Evolutionary conservation across 1,139 yeast species (phyloP).

Genomic region (Yamadazyma membranifaciens): DNA sequence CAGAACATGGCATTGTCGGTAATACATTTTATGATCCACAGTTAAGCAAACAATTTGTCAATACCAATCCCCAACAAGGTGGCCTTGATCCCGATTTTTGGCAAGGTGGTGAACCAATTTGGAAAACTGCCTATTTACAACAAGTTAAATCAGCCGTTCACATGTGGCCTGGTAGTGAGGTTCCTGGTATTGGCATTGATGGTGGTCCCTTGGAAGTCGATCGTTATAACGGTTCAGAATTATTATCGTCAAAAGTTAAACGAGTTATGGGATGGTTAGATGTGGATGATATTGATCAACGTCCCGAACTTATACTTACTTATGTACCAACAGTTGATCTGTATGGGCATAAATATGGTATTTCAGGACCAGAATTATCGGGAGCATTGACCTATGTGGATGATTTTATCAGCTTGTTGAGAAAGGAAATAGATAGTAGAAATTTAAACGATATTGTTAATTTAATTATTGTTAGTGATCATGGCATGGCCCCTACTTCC

Average conservation of each 20-base stretch:
- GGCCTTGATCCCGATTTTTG: constrained; percentile 65
- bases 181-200: constrained; percentile 43
- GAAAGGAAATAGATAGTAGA: constrained; percentile 48
- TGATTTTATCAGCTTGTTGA: constrained; percentile 50
- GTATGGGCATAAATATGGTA: constrained; percentile 71
- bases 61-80: constrained; percentile 58
- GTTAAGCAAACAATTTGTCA: constrained; percentile 55
- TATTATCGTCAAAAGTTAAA: constrained; percentile 53
- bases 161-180: constrained; percentile 97
- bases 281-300: constrained; percentile 33
- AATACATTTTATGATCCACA: constrained; percentile 74
- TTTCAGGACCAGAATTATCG: constrained; percentile 55
- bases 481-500: constrained; percentile 91
- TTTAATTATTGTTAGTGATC: constrained; percentile 79
- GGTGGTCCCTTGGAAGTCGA: constrained; percentile 57
- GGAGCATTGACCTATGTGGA: constrained; percentile 66
- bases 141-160: constrained; percentile 75
- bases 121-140: constrained; percentile 74
- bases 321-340: constrained; percentile 83
- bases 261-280: constrained; percentile 71
- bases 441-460: constrained; percentile 67
- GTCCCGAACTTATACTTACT: constrained; percentile 79
- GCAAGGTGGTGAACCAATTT: constrained; percentile 84
- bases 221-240: constrained; percentile 62
- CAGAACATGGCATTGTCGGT: constrained; percentile 84